Conservation (phyloP, 2,329 filamentous ascomycete genomes). For the Westerdykella sp. region DNA sequence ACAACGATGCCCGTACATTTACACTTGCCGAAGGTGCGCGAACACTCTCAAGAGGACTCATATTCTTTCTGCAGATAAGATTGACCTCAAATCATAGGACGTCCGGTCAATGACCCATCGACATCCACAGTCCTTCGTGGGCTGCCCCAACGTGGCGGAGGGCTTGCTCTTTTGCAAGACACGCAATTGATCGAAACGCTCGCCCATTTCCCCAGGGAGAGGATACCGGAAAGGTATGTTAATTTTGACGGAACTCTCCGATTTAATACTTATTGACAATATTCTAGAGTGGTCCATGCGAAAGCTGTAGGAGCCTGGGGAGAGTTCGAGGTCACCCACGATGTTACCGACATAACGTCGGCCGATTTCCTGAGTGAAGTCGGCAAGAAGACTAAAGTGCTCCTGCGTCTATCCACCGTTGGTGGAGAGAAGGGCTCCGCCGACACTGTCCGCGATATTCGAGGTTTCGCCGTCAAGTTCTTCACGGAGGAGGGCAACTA, state of each 20-base stretch:
- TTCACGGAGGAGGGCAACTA: constrained; percentile 49
- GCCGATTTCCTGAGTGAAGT: constrained; percentile 49
- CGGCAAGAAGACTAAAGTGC: constrained; percentile 49
- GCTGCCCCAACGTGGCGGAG: constrained; percentile 19
- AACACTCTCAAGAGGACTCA: too few relatives aligned
- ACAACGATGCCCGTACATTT: too few relatives aligned
- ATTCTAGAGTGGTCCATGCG: constrained; percentile 49
- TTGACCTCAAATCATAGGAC: constrained; percentile 1
- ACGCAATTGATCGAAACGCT: constrained; percentile 58
- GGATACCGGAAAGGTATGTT: constrained; percentile 52
- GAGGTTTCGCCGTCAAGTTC: constrained; percentile 48
- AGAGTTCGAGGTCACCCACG: constrained; percentile 56
- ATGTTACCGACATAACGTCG: constrained; percentile 51
- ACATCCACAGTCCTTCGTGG: constrained; percentile 19
- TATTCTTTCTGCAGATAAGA: too few relatives aligned
- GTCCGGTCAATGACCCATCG: constrained; percentile 18
- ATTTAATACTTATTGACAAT: constrained; percentile 1
- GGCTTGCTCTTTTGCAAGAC: constrained; percentile 48
- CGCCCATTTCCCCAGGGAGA: constrained; percentile 56
- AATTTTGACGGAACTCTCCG: constrained; percentile 7
- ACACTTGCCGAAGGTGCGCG: too few relatives aligned
- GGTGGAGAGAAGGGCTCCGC: constrained; percentile 42
- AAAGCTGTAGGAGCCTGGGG: constrained; percentile 54
- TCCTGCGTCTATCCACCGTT: constrained; percentile 46
- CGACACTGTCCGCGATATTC: constrained; percentile 45